Conservation (phyloP, 306 rosid species). For the Ormosia semicastrata region DNA sequence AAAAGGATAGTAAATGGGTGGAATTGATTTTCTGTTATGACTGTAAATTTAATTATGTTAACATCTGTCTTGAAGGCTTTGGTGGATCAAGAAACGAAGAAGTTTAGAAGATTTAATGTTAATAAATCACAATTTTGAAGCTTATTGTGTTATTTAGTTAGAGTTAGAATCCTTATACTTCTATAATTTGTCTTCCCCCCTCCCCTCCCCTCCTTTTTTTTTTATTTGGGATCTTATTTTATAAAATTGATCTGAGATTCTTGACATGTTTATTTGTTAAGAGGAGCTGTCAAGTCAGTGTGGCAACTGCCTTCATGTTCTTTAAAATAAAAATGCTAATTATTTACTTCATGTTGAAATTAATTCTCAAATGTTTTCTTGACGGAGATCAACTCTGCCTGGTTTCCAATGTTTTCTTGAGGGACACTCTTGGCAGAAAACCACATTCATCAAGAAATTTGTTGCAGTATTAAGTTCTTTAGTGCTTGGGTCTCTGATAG, state of each 20-base stretch:
- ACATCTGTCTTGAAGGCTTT: conserved; percentile 12
- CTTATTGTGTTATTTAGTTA: not conserved
- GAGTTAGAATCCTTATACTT: not conserved
- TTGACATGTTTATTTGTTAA: not conserved
- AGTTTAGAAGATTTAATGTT: conserved; percentile 12
- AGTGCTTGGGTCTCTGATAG: not conserved
- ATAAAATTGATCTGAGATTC: not conserved
- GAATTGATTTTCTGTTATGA: not conserved
- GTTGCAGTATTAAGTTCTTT: not conserved
- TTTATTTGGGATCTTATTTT: not conserved
- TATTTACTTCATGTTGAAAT: not conserved
- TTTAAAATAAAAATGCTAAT: not conserved
- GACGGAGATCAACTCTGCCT: not conserved
- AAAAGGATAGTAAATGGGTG: not conserved
- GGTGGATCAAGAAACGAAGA: not conserved
- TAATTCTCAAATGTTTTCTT: not conserved
- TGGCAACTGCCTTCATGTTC: not conserved
- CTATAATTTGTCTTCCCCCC: not conserved
- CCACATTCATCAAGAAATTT: not conserved
- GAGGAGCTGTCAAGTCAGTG: conserved; percentile 1
- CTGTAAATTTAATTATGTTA: conserved; percentile 18
- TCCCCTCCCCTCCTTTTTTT: not conserved
- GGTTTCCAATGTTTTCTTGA: not conserved
- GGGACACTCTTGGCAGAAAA: not conserved
- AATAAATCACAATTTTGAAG: not conserved